Base-by-base conservation (phyloP, 352 stramenopile species). In the Phytophthora podocarpi region DNA sequence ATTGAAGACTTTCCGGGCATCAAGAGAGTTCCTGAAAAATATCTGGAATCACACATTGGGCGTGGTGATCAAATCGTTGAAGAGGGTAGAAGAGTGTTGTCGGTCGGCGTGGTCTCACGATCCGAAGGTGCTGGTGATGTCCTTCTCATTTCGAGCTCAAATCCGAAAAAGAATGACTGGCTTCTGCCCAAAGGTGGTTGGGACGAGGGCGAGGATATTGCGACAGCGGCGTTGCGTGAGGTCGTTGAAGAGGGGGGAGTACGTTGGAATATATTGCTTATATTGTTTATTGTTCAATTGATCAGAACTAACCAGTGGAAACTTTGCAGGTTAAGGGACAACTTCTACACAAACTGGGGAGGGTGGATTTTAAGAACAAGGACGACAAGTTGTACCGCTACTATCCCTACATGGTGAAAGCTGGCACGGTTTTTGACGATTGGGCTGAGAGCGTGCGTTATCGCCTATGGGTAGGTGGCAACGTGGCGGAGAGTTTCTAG, bases 221-320 rank as follows among this genome's bases (percentile, higher is more conserved):
- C 32, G 7, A 39, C 20, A 1, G 36, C 59, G 2, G 52, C 42
- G 4, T 26, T 37, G 42, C 43, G 59, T n/a, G 59, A 68, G 18
- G 35, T 48, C 11, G 27, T 58, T n/a, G 59, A 68, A 45, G 51
- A 68, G 58, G 59, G 51, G 53, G 59, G 60, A 31, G 59, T 68
- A 48, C 23, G 55, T 47, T 12, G 10, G 27, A 31, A n/a, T 43
- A 5, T 13, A 20, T 24, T 59, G 21, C 35, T 41, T 50, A 13
- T n/a, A n/a, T n/a, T n/a, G n/a, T n/a, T n/a, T n/a, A n/a, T n/a
- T n/a, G n/a, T n/a, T n/a, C n/a, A n/a, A n/a, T n/a, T n/a, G n/a
- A n/a, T n/a, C n/a, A n/a, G n/a, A n/a, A n/a, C n/a, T n/a, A n/a
- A n/a, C n/a, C n/a, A n/a, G n/a, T n/a, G n/a, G n/a, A n/a, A n/a